phyloP scores from a whole-genome alignment of 2,329 filamentous ascomycete species.

The Trichoderma sp. region DNA sequence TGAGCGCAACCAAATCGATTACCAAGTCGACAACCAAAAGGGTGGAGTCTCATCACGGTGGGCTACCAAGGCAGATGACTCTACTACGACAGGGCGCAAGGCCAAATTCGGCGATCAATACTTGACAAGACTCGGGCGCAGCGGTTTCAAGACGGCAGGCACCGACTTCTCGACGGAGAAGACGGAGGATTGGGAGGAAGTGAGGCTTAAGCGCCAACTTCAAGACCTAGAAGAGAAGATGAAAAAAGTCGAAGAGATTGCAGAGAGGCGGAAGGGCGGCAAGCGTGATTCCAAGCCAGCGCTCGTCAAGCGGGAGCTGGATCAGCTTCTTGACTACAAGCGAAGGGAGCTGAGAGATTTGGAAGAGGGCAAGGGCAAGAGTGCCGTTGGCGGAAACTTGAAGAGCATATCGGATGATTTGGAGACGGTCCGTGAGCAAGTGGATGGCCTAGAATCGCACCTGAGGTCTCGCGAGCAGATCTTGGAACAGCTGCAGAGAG shows the following conservation, averaged over 20 bases:
- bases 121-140: conserved; percentile 82
- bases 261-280: conserved; percentile 59
- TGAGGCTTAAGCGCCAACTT: conserved; percentile 88
- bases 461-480: conserved; percentile 71
- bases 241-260: conserved; percentile 71
- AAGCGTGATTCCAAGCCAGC: conserved; percentile 79
- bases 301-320: conserved; percentile 88
- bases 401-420: conserved; percentile 82
- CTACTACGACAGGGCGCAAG: conserved; percentile 82
- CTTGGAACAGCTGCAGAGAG: conserved; percentile 70
- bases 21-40: conserved; percentile 77
- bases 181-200: conserved; percentile 96
- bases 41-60: conserved; percentile 67
- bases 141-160: conserved; percentile 74
- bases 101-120: conserved; percentile 98
- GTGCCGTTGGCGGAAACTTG: conserved; percentile 66
- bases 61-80: conserved; percentile 74
- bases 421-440: conserved; percentile 85
- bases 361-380: conserved; percentile 68
- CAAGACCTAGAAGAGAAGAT: conserved; percentile 86
- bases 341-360: conserved; percentile 71
- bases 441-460: conserved; percentile 85
- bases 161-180: conserved; percentile 87
- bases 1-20: conserved; percentile 94
- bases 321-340: conserved; percentile 95